Evolutionary conservation across 352 stramenopile genomes (phyloP).

Genomic region (Phytophthora ohioensis): DNA sequence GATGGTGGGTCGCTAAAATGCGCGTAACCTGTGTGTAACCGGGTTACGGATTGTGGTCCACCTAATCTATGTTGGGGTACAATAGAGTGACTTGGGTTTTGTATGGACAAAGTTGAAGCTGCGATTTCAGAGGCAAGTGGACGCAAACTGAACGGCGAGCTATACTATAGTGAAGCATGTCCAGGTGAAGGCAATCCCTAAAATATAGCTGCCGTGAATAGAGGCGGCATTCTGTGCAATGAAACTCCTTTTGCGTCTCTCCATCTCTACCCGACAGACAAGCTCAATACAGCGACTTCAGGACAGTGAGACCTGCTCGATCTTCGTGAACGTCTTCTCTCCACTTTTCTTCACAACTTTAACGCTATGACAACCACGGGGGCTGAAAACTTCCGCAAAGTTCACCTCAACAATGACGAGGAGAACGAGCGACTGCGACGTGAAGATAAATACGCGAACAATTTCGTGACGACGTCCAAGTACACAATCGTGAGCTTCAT

Average conservation of each 20-base stretch:
- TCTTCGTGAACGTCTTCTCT: not conserved
- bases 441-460: conserved; percentile 59
- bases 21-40: conserved; percentile 6
- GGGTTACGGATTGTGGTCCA: conserved; percentile 12
- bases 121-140: no score
- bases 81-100: not conserved
- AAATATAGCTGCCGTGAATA: conserved; percentile 21
- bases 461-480: conserved; percentile 91
- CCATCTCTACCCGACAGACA: conserved; percentile 1
- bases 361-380: conserved; percentile 15
- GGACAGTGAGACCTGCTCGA: no score
- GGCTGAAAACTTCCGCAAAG: conserved; percentile 52
- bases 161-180: no score
- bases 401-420: conserved; percentile 67
- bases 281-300: conserved; percentile 7
- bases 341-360: conserved; percentile 1
- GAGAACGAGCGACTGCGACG: conserved; percentile 67
- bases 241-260: conserved; percentile 32
- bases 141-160: no score
- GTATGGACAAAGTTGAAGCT: conserved; percentile 31
- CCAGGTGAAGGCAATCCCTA: not conserved
- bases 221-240: not conserved
- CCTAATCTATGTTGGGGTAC: not conserved
- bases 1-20: not conserved
- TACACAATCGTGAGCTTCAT: conserved; percentile 96